phyloP scores from a whole-genome alignment of 202 grass and related monocot species.

The Musa balbisiana region DNA sequence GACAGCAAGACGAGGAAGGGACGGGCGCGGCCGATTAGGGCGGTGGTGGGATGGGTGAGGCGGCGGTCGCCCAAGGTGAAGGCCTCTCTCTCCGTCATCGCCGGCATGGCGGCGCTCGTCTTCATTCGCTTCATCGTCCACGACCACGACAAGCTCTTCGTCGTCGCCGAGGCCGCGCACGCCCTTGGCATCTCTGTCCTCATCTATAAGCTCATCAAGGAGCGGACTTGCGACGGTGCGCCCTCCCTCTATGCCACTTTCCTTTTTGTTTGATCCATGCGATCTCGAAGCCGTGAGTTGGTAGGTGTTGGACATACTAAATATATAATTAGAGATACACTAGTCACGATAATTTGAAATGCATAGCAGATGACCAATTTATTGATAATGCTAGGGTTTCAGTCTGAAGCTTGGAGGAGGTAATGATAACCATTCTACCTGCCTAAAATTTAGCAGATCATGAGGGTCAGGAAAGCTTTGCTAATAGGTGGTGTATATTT shows the following conservation, averaged over 20 bases:
- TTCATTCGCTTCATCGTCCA: slow-evolving; percentile 8
- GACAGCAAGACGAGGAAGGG: background rate
- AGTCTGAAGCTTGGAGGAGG: too few species aligned
- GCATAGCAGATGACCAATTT: too few species aligned
- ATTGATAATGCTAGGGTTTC: too few species aligned
- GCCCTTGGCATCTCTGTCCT: slow-evolving; percentile 4
- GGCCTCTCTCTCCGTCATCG: slow-evolving; percentile 1
- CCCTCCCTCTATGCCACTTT: background rate
- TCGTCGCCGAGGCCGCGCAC: slow-evolving; percentile 2
- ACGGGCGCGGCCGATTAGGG: background rate
- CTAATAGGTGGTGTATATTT: too few species aligned
- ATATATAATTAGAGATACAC: background rate
- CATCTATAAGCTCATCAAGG: slow-evolving; percentile 11
- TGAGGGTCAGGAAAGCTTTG: background rate
- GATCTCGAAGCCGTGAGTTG: background rate
- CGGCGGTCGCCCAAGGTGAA: slow-evolving; percentile 8
- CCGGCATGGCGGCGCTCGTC: background rate
- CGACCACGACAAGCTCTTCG: slow-evolving; percentile 9
- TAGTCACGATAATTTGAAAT: too few species aligned
- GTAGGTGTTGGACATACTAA: background rate
- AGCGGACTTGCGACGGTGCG: slow-evolving; percentile 10
- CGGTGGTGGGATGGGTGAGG: slow-evolving; percentile 7
- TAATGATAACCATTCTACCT: too few species aligned
- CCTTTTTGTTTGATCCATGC: background rate
- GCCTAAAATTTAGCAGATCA: background rate